Evolutionary conservation across 1,139 yeast species (phyloP).

Genomic region (Pichia sp.): DNA sequence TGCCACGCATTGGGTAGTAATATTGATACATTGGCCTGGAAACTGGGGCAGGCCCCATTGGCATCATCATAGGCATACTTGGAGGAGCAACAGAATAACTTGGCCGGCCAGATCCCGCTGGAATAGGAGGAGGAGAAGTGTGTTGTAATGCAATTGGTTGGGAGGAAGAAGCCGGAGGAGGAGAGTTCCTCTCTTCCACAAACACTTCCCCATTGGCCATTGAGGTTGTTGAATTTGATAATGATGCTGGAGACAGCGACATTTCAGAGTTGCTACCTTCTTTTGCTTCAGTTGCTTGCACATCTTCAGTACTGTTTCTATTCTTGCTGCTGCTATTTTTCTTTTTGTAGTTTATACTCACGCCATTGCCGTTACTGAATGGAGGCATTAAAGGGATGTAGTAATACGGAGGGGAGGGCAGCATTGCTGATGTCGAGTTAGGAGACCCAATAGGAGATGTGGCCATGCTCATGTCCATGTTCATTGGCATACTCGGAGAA

Average conservation of each 20-base stretch:
- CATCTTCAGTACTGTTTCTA: neutral
- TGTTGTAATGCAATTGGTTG: neutral
- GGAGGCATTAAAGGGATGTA: slow-evolving; percentile 13
- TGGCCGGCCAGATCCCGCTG: neutral
- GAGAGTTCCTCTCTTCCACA: neutral
- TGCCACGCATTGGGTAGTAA: slow-evolving; percentile 11
- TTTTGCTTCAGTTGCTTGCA: neutral
- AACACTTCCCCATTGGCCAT: neutral
- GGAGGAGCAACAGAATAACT: neutral
- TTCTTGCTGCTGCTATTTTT: neutral
- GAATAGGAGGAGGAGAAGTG: neutral
- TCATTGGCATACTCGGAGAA: slow-evolving; percentile 1
- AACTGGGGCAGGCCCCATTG: neutral
- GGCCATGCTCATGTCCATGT: neutral
- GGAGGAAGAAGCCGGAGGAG: neutral
- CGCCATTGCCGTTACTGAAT: neutral
- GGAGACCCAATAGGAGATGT: slow-evolving; percentile 6
- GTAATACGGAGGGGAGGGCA: slow-evolving; percentile 13
- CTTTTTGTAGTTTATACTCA: neutral
- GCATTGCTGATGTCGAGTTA: neutral
- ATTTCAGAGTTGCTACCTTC: neutral
- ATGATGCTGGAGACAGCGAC: neutral
- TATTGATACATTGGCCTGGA: slow-evolving; percentile 13
- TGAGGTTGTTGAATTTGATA: neutral
- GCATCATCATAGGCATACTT: slow-evolving; percentile 5